Percentiles rank a stretch among this genome's conserved stretches.
These are phyloP conservation scores for Arthromyces matolae DNA, from an alignment of 768 basidiomycete species.

Conservation along the genomic window DNA sequence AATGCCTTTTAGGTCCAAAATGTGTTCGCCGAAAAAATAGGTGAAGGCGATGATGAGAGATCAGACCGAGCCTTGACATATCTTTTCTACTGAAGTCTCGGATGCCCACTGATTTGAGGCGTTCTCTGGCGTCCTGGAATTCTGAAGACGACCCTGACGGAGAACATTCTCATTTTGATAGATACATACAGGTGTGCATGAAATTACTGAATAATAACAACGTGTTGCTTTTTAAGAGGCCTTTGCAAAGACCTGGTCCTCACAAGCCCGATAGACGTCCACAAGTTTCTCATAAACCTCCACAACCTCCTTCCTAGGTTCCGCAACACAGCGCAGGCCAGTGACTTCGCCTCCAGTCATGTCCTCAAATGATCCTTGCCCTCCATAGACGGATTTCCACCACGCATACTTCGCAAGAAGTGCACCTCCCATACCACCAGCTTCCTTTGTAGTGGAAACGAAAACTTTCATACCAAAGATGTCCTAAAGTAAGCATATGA, in stretches of 20 bases:
- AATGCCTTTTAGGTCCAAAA: neutral
- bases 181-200: neutral
- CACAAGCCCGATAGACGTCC: conserved; percentile 50
- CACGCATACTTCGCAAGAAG: conserved; percentile 68
- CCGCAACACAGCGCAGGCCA: conserved; percentile 58
- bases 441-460: conserved; percentile 63
- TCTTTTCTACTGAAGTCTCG: conserved; percentile 4
- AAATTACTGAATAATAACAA: neutral
- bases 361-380: conserved; percentile 56
- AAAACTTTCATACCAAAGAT: conserved; percentile 76
- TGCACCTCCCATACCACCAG: conserved; percentile 69
- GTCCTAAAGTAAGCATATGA: conserved; percentile 37
- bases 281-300: conserved; percentile 54
- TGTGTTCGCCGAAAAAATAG: neutral
- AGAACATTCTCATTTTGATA: neutral
- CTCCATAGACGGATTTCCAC: conserved; percentile 49
- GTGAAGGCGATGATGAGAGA: conserved; percentile 1
- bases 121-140: no score
- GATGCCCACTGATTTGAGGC: no score
- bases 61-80: conserved; percentile 12
- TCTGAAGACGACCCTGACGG: neutral
- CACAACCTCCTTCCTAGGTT: conserved; percentile 42
- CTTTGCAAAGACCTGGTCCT: conserved; percentile 42
- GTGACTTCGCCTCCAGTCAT: conserved; percentile 52
- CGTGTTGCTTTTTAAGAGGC: conserved; percentile 1